Percentiles rank a stretch among this genome's conserved stretches.
phyloP scores from a whole-genome alignment of 163 green algal genomes.

The Coccomyxa subellipsoidea region DNA sequence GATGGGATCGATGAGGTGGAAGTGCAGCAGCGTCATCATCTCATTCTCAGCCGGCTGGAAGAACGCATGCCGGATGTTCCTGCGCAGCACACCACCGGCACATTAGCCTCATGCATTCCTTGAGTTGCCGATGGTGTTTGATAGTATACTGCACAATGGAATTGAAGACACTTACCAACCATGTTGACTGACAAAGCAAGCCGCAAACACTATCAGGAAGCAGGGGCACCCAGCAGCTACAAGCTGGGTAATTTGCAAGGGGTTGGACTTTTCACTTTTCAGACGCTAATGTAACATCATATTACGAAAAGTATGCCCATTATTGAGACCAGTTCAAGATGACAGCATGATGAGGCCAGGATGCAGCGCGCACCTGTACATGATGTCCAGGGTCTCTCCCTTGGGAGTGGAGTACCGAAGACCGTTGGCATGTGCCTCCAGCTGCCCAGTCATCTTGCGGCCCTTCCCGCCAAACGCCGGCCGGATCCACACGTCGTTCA shows the following conservation, averaged over 20 bases:
- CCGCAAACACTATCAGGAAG: too few relatives aligned
- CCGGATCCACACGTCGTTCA: slow-evolving; percentile 95
- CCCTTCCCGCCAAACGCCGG: slow-evolving; percentile 87
- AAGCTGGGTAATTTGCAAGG: too few relatives aligned
- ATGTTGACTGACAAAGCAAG: too few relatives aligned
- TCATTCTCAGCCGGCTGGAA: slow-evolving; percentile 94
- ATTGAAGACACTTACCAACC: too few relatives aligned
- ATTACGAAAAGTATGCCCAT: neutral
- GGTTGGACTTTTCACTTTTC: too few relatives aligned
- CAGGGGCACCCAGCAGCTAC: too few relatives aligned
- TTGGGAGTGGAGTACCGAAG: slow-evolving; percentile 84
- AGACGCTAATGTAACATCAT: too few relatives aligned
- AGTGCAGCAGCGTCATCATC: slow-evolving; percentile 97
- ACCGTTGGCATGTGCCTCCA: slow-evolving; percentile 93
- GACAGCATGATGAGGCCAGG: neutral
- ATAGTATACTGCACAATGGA: too few relatives aligned
- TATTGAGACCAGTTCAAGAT: neutral
- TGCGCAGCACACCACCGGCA: slow-evolving; percentile 32
- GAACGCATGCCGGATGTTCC: slow-evolving; percentile 98
- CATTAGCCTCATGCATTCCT: neutral
- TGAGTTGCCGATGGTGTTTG: neutral
- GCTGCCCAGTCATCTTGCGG: slow-evolving; percentile 83
- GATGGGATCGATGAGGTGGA: slow-evolving; percentile 96
- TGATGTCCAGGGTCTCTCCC: slow-evolving; percentile 82
- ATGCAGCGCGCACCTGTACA: slow-evolving; percentile 59